phyloP scores from a whole-genome alignment of 1,139 yeast species.

The Trichomonascaceae sp. region DNA sequence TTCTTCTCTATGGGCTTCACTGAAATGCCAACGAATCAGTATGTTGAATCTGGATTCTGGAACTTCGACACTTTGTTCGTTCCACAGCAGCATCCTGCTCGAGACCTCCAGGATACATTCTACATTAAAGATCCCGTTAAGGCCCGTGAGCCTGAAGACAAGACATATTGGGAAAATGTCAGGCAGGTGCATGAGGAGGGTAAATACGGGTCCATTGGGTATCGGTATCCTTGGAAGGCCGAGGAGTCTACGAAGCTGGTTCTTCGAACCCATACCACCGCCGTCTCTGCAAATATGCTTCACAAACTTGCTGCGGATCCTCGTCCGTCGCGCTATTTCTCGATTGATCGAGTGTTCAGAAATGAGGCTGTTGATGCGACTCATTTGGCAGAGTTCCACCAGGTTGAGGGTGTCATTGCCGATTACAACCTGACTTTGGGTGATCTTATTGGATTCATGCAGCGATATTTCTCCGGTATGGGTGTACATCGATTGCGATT shows the following conservation, averaged over 20 bases:
- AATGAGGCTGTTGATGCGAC: constrained; percentile 99
- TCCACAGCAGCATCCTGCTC: constrained; percentile 99
- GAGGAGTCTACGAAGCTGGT: constrained; percentile 88
- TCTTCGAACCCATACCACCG: constrained; percentile 95
- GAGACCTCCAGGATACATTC: constrained; percentile 97
- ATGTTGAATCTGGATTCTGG: constrained; percentile 98
- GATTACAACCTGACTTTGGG: constrained; percentile 94
- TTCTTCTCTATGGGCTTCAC: constrained; percentile 97
- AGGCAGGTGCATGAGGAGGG: constrained; percentile 85
- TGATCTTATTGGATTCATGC: constrained; percentile 97
- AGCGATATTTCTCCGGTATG: constrained; percentile 93
- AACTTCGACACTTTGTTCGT: constrained; percentile 93
- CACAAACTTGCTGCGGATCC: constrained; percentile 85
- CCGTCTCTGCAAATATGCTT: constrained; percentile 83
- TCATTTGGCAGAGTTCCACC: constrained; percentile 99
- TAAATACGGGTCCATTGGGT: constrained; percentile 91
- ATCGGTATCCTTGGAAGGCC: constrained; percentile 95
- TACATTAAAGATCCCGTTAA: constrained; percentile 85
- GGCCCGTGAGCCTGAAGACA: constrained; percentile 79
- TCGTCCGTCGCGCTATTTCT: constrained; percentile 84
- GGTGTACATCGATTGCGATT: constrained; percentile 92
- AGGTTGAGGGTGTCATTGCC: constrained; percentile 98
- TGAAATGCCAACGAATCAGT: constrained; percentile 98
- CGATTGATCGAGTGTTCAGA: constrained; percentile 97
- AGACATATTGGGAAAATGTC: constrained; percentile 67